Conservation (phyloP, 2,329 filamentous ascomycete genomes). For the Teratosphaeria viscida region DNA sequence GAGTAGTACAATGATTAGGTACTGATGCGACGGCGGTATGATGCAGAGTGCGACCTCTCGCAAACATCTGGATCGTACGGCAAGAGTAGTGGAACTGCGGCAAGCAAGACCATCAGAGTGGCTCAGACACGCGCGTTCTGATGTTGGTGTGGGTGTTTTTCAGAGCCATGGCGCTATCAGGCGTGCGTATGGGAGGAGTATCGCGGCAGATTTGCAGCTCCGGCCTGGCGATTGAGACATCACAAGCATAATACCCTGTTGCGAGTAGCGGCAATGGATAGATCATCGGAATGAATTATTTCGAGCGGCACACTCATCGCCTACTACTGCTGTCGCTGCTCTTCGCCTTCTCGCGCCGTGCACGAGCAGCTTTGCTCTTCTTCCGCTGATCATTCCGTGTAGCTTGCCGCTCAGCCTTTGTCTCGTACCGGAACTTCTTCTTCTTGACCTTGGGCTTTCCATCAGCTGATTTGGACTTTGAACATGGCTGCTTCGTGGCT, state of each 20-base stretch:
- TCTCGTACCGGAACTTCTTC: constrained; percentile 91
- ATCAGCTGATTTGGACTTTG: constrained; percentile 39
- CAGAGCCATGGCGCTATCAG: neutral
- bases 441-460: constrained; percentile 52
- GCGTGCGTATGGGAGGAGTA: neutral
- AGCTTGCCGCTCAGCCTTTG: constrained; percentile 65
- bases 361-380: constrained; percentile 60
- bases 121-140: neutral
- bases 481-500: constrained; percentile 36
- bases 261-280: neutral
- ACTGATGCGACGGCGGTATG: neutral
- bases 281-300: neutral
- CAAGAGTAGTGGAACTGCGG: neutral
- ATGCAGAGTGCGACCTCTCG: constrained; percentile 7
- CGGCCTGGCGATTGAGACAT: neutral
- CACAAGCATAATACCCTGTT: neutral
- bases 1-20: neutral
- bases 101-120: neutral
- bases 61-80: neutral
- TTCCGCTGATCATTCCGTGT: constrained; percentile 53
- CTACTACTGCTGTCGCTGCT: neutral
- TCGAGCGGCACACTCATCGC: neutral
- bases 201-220: neutral
- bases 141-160: neutral
- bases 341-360: constrained; percentile 23